Evolutionary conservation across 2,329 filamentous ascomycete species (phyloP).

Genomic region (Sporothrix pseudoabietina): DNA sequence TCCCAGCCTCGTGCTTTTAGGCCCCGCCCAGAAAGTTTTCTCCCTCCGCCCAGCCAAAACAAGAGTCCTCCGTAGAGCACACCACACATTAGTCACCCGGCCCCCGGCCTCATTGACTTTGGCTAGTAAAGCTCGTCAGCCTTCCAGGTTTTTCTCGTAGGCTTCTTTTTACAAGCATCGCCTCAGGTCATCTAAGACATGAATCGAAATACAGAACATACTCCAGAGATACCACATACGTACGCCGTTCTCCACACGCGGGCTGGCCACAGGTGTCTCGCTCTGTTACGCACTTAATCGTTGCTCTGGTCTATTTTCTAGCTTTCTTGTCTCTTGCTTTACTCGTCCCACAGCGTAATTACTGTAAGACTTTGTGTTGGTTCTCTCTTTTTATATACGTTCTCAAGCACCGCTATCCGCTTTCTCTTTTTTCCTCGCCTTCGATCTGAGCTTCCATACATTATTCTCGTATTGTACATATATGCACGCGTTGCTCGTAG

Average conservation of each 20-base stretch:
- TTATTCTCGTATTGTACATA: not conserved
- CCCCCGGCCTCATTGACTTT: not conserved
- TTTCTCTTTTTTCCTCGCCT: constrained; percentile 15
- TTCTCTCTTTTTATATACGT: not conserved
- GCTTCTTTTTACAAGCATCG: not conserved
- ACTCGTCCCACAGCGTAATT: not conserved
- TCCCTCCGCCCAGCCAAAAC: not conserved
- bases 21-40: not conserved
- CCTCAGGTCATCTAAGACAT: not conserved
- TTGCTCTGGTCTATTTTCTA: not conserved
- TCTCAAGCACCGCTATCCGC: not conserved
- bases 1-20: constrained; percentile 18
- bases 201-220: not conserved
- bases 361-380: constrained; percentile 16
- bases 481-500: not conserved
- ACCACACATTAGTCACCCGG: not conserved
- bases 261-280: not conserved
- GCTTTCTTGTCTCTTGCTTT: not conserved
- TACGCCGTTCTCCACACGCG: not conserved
- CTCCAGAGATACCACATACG: not conserved
- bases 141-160: constrained; percentile 3
- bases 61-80: not conserved
- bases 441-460: constrained; percentile 32
- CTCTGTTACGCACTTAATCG: constrained; percentile 9
- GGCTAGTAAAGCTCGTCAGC: not conserved